These are phyloP conservation scores for Solanum clarkiae DNA, from an alignment of 257 asterid species.

Conservation along the genomic window DNA sequence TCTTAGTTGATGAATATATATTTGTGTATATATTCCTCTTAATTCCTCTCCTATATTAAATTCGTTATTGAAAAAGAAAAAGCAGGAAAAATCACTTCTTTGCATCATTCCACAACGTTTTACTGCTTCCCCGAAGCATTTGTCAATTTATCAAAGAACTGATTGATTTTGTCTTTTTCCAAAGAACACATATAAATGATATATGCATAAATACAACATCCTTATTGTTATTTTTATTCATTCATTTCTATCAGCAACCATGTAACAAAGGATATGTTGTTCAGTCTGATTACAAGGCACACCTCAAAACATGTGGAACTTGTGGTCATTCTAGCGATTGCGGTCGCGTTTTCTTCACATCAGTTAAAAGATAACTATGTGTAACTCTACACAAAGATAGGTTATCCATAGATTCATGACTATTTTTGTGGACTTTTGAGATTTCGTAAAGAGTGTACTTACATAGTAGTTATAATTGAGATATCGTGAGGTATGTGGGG, in stretches of 20 bases:
- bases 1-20: too few relatives aligned
- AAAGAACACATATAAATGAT: not conserved
- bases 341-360: slow-evolving; percentile 59
- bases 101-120: not conserved
- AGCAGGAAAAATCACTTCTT: not conserved
- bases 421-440: not conserved
- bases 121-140: slow-evolving; percentile 47
- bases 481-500: rapidly evolving
- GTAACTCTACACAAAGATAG: not conserved
- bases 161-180: slow-evolving; percentile 26
- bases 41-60: too few relatives aligned
- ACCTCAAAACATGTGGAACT: slow-evolving; percentile 65
- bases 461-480: not conserved
- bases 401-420: not conserved
- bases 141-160: slow-evolving; percentile 23
- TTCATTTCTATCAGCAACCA: slow-evolving; percentile 1
- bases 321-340: slow-evolving; percentile 65
- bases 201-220: not conserved
- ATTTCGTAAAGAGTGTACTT: not conserved
- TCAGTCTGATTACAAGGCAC: slow-evolving; percentile 61
- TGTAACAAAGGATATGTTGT: slow-evolving; percentile 65
- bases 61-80: too few relatives aligned
- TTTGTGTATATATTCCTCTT: too few relatives aligned
- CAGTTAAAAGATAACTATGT: not conserved
- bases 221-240: slow-evolving; percentile 25